A percentile compares a stretch with the other conserved stretches of the same genome.
phyloP scores from a whole-genome alignment of 1,284 basidiomycete species.

The Volvariella volvacea region DNA sequence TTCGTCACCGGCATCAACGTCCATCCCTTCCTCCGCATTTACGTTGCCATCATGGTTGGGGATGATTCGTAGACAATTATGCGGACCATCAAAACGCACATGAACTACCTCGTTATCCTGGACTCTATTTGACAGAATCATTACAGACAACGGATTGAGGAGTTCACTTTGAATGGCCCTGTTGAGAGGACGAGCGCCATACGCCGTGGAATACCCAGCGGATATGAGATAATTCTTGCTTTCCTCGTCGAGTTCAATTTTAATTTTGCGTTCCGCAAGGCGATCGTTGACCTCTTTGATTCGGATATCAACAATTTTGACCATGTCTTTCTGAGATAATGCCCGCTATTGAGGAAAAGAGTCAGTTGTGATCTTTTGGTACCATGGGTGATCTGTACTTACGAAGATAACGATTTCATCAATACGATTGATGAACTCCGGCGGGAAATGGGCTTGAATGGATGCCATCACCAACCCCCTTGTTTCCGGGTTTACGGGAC shows the following conservation, averaged over 20 bases:
- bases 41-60: conserved; percentile 78
- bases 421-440: conserved; percentile 90
- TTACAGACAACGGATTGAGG: conserved; percentile 85
- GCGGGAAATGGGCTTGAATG: conserved; percentile 83
- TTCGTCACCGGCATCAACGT: conserved; percentile 48
- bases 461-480: conserved; percentile 69
- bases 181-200: conserved; percentile 90
- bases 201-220: conserved; percentile 79
- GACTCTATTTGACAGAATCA: conserved; percentile 81
- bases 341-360: conserved; percentile 47
- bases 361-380: conserved; percentile 7
- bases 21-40: conserved; percentile 43
- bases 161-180: conserved; percentile 91
- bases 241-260: conserved; percentile 66
- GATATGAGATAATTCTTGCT: conserved; percentile 82
- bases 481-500: conserved; percentile 61
- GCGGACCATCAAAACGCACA: conserved; percentile 78
- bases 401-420: conserved; percentile 90
- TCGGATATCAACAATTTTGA: conserved; percentile 83
- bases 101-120: conserved; percentile 76
- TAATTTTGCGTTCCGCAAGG: conserved; percentile 75
- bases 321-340: conserved; percentile 67
- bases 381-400: conserved; percentile 24
- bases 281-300: conserved; percentile 71
- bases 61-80: conserved; percentile 74